These are phyloP conservation scores for Mucor irregularis DNA, from an alignment of 371 early-diverging fungal species.

Conservation along the genomic window DNA sequence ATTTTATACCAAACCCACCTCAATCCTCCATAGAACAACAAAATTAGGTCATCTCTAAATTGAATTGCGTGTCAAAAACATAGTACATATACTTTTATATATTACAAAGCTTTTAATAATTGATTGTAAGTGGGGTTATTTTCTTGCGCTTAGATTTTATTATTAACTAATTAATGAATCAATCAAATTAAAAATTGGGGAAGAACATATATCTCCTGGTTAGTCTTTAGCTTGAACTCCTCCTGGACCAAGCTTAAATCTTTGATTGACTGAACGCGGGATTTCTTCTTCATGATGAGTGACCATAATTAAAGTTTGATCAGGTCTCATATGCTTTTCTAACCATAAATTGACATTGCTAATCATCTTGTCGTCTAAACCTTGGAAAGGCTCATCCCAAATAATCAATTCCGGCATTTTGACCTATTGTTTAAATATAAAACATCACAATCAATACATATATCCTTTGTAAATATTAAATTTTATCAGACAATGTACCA, in stretches of 20 bases:
- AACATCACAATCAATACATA: not conserved
- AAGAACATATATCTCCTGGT: no score
- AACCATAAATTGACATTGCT: conserved; percentile 47
- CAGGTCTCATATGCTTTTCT: conserved; percentile 43
- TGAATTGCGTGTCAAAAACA: no score
- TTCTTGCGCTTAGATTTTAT: no score
- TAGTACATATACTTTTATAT: no score
- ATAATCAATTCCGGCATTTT: conserved; percentile 53
- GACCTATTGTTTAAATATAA: conserved; percentile 24
- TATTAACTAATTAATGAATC: no score
- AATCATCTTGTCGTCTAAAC: conserved; percentile 53
- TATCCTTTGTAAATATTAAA: not conserved
- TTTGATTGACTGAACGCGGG: conserved; percentile 39
- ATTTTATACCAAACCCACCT: no score
- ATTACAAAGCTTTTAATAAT: no score
- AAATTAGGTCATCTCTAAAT: no score
- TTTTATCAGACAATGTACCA: conserved; percentile 22
- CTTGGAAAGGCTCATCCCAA: conserved; percentile 69
- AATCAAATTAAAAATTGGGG: no score
- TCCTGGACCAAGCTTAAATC: conserved; percentile 33
- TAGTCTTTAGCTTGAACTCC: conserved; percentile 22
- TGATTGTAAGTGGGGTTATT: no score
- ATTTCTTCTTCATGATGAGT: conserved; percentile 67
- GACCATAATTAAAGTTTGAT: conserved; percentile 60
- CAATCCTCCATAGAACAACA: no score